Evolutionary conservation across 2,329 filamentous ascomycete genomes (phyloP).

Genomic region (Dothistroma pini): DNA sequence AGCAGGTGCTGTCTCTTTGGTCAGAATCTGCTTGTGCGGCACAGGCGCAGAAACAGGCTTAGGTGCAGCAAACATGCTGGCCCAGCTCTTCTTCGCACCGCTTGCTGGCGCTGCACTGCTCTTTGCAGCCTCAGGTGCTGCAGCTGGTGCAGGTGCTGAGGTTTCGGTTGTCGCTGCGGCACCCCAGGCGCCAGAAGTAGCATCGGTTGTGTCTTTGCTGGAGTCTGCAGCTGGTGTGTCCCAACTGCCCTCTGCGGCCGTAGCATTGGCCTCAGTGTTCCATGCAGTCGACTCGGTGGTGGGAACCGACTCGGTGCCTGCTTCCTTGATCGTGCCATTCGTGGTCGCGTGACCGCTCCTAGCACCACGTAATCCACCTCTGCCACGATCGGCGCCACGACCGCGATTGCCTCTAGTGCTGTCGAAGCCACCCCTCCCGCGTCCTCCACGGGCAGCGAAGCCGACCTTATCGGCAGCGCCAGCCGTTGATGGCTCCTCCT

Average conservation of each 20-base stretch:
- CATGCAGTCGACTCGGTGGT: conserved; percentile 67
- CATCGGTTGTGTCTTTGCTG: conserved; percentile 19
- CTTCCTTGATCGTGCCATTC: conserved; percentile 59
- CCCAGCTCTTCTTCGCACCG: conserved; percentile 50
- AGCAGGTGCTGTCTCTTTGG: conserved; percentile 25
- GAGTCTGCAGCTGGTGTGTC: conserved; percentile 21
- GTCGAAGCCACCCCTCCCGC: conserved; percentile 45
- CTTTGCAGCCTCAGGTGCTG: conserved; percentile 36
- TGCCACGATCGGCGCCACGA: conserved; percentile 56
- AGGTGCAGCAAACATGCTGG: conserved; percentile 50
- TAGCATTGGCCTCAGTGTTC: conserved; percentile 47
- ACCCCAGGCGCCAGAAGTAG: conserved; percentile 43
- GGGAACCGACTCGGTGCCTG: conserved; percentile 56
- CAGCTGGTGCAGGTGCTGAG: conserved; percentile 20
- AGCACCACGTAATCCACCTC: conserved; percentile 52
- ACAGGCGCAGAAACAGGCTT: conserved; percentile 48
- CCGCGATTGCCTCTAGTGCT: conserved; percentile 58
- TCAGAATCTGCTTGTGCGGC: conserved; percentile 33
- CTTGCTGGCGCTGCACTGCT: conserved; percentile 34
- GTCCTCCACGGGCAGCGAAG: conserved; percentile 40
- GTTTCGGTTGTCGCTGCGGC: conserved; percentile 32
- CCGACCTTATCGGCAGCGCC: conserved; percentile 50
- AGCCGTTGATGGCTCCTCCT: conserved; percentile 55
- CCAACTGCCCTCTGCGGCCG: conserved; percentile 23
- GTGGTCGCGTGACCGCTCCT: conserved; percentile 59